A percentile compares a stretch with the other conserved stretches of the same genome.
Conservation (phyloP, 768 basidiomycete genomes). For the Cubamyces lactineus region DNA sequence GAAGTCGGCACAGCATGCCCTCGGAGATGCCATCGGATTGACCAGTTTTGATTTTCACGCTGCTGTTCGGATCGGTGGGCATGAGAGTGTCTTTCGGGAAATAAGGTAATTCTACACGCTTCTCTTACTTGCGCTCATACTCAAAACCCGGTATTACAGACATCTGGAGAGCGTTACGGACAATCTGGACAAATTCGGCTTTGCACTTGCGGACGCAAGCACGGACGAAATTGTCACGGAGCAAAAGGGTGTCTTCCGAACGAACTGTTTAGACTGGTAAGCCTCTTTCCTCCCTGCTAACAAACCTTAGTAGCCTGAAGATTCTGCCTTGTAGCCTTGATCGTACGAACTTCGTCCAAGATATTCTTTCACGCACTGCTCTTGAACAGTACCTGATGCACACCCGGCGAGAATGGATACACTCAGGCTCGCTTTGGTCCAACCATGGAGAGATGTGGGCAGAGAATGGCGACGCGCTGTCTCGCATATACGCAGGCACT, state of each 20-base stretch:
- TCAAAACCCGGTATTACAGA: constrained; percentile 40
- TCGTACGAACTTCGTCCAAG: constrained; percentile 96
- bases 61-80: constrained; percentile 76
- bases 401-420: constrained; percentile 76
- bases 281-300: background rate
- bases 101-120: constrained; percentile 50
- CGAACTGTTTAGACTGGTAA: constrained; percentile 95
- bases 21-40: constrained; percentile 72
- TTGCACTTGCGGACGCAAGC: constrained; percentile 74
- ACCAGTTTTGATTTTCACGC: constrained; percentile 96
- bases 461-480: constrained; percentile 92
- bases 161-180: constrained; percentile 60
- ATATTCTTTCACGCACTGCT: constrained; percentile 83
- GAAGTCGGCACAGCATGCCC: constrained; percentile 58
- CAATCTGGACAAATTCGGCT: constrained; percentile 80
- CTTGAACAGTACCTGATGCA: constrained; percentile 84
- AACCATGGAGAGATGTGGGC: constrained; percentile 96
- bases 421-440: constrained; percentile 72
- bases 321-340: constrained; percentile 66
- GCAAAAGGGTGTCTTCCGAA: constrained; percentile 91
- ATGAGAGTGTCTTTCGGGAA: constrained; percentile 82
- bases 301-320: background rate
- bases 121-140: background rate
- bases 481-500: constrained; percentile 92
- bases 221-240: constrained; percentile 77